phyloP scores from a whole-genome alignment of 1,284 basidiomycete species.

The Leccinum fallax region DNA sequence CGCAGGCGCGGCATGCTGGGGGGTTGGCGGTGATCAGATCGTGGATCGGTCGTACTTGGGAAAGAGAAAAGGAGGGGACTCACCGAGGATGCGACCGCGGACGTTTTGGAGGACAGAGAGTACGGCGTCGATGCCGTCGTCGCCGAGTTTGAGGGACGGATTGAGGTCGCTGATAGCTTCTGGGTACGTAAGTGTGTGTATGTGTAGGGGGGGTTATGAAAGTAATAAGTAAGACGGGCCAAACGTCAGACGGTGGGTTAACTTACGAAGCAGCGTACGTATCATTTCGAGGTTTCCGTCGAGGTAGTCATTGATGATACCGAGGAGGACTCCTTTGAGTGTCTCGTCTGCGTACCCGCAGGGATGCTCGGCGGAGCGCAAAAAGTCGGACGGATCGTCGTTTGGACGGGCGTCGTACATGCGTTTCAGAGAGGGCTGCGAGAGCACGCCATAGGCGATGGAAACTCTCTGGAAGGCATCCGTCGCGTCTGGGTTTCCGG shows the following conservation, averaged over 20 bases:
- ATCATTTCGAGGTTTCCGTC: slow-evolving; percentile 85
- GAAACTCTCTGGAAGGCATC: slow-evolving; percentile 85
- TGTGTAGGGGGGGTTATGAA: background rate
- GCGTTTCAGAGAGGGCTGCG: slow-evolving; percentile 67
- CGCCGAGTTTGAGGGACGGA: slow-evolving; percentile 66
- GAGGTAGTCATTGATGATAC: slow-evolving; percentile 79
- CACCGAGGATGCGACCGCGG: slow-evolving; percentile 69
- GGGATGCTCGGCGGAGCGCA: slow-evolving; percentile 48
- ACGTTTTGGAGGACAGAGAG: slow-evolving; percentile 63
- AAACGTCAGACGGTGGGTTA: slow-evolving; percentile 13
- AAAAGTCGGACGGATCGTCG: slow-evolving; percentile 52
- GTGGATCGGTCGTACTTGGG: background rate
- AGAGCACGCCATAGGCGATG: slow-evolving; percentile 80
- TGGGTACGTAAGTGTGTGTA: no score
- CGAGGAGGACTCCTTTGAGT: slow-evolving; percentile 70
- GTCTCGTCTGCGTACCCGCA: slow-evolving; percentile 71
- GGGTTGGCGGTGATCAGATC: slow-evolving; percentile 3
- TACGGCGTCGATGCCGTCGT: slow-evolving; percentile 70
- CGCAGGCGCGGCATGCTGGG: slow-evolving; percentile 73
- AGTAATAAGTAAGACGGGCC: background rate
- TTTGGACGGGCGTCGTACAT: slow-evolving; percentile 66
- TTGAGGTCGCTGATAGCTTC: slow-evolving; percentile 75
- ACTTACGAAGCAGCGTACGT: slow-evolving; percentile 67
- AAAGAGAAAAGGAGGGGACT: slow-evolving; percentile 26
- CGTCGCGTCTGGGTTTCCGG: slow-evolving; percentile 73